Percentiles rank a stretch among this genome's conserved stretches.
These are phyloP conservation scores for Suhomyces atakaporum DNA, from an alignment of 1,139 yeast genomes.

Conservation along the genomic window DNA sequence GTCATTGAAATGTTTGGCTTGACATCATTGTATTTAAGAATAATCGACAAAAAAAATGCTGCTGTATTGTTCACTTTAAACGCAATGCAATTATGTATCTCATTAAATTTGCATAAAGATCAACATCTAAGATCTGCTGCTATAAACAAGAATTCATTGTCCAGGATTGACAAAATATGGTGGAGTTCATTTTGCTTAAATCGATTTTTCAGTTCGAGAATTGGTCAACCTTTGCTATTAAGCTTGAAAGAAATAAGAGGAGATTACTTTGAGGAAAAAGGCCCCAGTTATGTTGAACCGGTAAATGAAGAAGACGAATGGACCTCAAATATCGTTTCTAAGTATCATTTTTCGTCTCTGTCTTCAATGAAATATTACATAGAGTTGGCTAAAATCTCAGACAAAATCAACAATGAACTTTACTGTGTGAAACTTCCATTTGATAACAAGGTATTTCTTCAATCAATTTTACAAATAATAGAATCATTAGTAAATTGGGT, in stretches of 20 bases:
- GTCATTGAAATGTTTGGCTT: slow-evolving; percentile 30
- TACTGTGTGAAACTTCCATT: slow-evolving; percentile 21
- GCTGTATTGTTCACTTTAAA: slow-evolving; percentile 26
- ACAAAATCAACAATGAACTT: slow-evolving; percentile 24
- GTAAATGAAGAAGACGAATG: not conserved
- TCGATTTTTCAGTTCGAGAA: slow-evolving; percentile 27
- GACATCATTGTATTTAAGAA: slow-evolving; percentile 27
- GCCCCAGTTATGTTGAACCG: not conserved
- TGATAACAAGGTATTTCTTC: slow-evolving; percentile 21
- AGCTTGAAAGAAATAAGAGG: slow-evolving; percentile 14
- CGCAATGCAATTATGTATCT: slow-evolving; percentile 31
- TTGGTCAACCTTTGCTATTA: slow-evolving; percentile 31
- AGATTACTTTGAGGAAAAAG: not conserved
- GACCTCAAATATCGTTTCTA: slow-evolving; percentile 1
- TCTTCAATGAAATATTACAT: slow-evolving; percentile 23
- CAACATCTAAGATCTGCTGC: slow-evolving; percentile 7
- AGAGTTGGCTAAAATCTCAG: slow-evolving; percentile 29
- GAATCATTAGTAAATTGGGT: slow-evolving; percentile 27
- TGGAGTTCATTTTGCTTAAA: slow-evolving; percentile 34
- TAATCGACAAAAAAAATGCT: slow-evolving; percentile 31
- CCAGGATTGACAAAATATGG: slow-evolving; percentile 18
- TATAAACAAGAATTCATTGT: slow-evolving; percentile 5
- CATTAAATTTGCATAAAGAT: slow-evolving; percentile 29
- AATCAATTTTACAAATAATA: slow-evolving; percentile 21
- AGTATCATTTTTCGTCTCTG: slow-evolving; percentile 20